Evolutionary conservation across 2,329 filamentous ascomycete genomes (phyloP), one percentile per base, ranked within the genome.

Genomic region (Xylariaceae sp.): DNA sequence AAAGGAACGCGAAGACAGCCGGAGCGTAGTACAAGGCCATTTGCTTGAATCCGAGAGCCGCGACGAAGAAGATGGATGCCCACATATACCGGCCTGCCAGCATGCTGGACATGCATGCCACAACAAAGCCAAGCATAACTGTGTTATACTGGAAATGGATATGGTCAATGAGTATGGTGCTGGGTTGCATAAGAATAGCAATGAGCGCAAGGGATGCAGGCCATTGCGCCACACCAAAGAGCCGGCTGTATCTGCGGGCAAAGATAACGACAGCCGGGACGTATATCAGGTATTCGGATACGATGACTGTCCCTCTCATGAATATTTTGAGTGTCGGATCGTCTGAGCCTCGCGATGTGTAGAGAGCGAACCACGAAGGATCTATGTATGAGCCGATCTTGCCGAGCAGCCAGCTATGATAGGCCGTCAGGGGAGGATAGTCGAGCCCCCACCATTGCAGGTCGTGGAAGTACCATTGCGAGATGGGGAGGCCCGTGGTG

Each of bases 1-100:
- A 78, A 2, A 99, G 84, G 67, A 92, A 99, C 26, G 91, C 88
- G 70, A 97, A 97, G 52, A 97, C 87, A 16, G 88, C 87, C 11
- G 95, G 92, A 3, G 95, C 92, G 72, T 97, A 99, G 76, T 97
- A 99, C 13, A 99, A 80, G 1, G 93, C 93, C 95, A 99, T 99
- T 73, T 99, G 94, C 78, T 99, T 99, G 80, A 97, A 99, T 5
- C 91, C 91, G n/a, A 99, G 78, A 3, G 93, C 90, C 13, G 84
- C 85, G 6, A 99, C 94, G 64, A 99, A 99, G 76, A 96, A 96
- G 54, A 96, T 83, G 58, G 91, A 92, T 21, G 90, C 85, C 92
- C 93, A 97, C 57, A 95, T 82, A 65, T 87, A 87, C 42, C 92
- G 84, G 3, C 90, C 90, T 3, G 92, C 91, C 44, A 96, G 73